These are phyloP conservation scores for Corylus heterophylla DNA, from an alignment of 306 rosid species.

Conservation along the genomic window DNA sequence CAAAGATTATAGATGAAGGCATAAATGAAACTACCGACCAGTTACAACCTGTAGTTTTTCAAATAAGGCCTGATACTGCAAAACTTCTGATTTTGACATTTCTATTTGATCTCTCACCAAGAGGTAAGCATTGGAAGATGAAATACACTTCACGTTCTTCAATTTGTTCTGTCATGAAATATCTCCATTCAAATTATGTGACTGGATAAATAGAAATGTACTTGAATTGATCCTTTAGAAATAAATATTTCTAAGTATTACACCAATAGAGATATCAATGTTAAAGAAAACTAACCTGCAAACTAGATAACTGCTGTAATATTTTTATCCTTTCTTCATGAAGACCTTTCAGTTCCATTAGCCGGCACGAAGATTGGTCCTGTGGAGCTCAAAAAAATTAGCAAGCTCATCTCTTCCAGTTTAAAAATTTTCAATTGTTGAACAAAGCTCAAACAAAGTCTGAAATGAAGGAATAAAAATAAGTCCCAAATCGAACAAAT, in stretches of 20 bases:
- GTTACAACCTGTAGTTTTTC: conserved; percentile 98
- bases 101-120: conserved; percentile 77
- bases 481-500: conserved; percentile 1
- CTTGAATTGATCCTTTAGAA: not conserved
- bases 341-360: conserved; percentile 64
- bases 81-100: conserved; percentile 66
- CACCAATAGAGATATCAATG: not conserved
- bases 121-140: conserved; percentile 67
- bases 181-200: conserved; percentile 28
- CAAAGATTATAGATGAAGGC: conserved; percentile 30
- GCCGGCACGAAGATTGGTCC: conserved; percentile 69
- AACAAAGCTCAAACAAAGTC: not conserved
- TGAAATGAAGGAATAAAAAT: not conserved
- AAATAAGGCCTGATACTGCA: conserved; percentile 59
- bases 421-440: conserved; percentile 17
- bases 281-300: conserved; percentile 61
- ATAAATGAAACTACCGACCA: conserved; percentile 80
- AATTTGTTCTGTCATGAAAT: conserved; percentile 60
- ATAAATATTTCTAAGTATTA: not conserved
- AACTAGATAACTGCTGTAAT: conserved; percentile 67
- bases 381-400: conserved; percentile 39
- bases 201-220: conserved; percentile 4
- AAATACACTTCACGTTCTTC: conserved; percentile 70
- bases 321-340: conserved; percentile 78
- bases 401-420: not conserved